These are phyloP conservation scores for Leccinum imitatum DNA, from an alignment of 768 basidiomycete genomes.

Conservation along the genomic window DNA sequence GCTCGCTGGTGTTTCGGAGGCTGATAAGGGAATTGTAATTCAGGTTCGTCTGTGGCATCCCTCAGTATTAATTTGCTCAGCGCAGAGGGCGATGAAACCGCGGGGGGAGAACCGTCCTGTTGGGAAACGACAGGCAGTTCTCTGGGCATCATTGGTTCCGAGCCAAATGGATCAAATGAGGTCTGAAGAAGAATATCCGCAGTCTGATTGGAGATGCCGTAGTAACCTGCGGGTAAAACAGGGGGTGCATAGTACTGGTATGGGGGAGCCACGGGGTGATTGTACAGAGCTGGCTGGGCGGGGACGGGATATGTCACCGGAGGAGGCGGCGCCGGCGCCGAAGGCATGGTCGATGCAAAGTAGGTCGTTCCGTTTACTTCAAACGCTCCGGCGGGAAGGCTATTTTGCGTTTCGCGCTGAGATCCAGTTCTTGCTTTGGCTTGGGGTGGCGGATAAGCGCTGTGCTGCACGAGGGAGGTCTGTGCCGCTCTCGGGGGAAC, in stretches of 20 bases:
- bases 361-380: conserved; percentile 33
- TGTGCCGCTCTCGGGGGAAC: background rate
- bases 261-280: conserved; percentile 2
- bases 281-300: conserved; percentile 7
- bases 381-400: conserved; percentile 19
- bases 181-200: background rate
- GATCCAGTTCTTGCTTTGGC: background rate
- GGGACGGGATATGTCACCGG: conserved; percentile 9
- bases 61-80: background rate
- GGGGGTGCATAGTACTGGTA: conserved; percentile 15
- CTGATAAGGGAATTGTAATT: conserved; percentile 30
- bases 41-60: conserved; percentile 7
- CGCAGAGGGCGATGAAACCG: background rate
- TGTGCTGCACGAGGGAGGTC: conserved; percentile 2
- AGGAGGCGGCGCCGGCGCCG: conserved; percentile 3
- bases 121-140: conserved; percentile 16
- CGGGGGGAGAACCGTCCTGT: background rate
- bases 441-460: conserved; percentile 1
- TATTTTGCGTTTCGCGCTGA: background rate
- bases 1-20: conserved; percentile 32
- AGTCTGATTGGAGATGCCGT: conserved; percentile 4
- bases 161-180: conserved; percentile 25
- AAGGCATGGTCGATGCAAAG: conserved; percentile 16
- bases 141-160: conserved; percentile 10
- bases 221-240: conserved; percentile 1